Percentiles rank a stretch among this genome's conserved stretches.
phyloP scores from a whole-genome alignment of 768 basidiomycete genomes.

The Termitomyces sp. region DNA sequence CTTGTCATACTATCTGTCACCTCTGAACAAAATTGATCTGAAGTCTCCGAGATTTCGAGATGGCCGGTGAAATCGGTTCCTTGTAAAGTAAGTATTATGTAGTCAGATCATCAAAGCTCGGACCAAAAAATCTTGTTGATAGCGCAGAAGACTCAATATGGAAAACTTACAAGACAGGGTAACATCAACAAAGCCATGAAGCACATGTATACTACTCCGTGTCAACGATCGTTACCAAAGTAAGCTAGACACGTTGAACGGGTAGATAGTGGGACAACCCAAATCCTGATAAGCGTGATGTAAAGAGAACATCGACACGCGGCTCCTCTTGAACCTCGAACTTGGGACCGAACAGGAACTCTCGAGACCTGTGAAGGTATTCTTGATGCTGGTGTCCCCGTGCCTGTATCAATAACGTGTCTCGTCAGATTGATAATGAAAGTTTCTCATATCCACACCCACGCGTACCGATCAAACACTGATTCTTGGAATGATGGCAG shows the following conservation, averaged over 20 bases:
- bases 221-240: not conserved
- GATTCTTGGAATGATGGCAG: not conserved
- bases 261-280: not conserved
- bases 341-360: not conserved
- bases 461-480: not conserved
- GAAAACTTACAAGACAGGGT: not conserved
- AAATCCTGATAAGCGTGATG: not conserved
- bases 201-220: not conserved
- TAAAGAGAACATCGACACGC: not conserved
- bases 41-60: not conserved
- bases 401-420: not conserved
- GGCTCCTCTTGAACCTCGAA: not conserved
- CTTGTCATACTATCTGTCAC: not conserved
- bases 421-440: not conserved
- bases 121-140: no score
- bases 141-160: no score
- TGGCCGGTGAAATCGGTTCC: not conserved
- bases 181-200: not conserved
- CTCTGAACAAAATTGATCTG: not conserved
- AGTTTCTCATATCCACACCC: not conserved
- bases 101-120: no score
- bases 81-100: not conserved
- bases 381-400: not conserved
- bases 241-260: not conserved
- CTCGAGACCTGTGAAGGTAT: not conserved